Base-by-base conservation (phyloP, 2,329 filamentous ascomycete species). In the Endoconidiophora polonica region DNA sequence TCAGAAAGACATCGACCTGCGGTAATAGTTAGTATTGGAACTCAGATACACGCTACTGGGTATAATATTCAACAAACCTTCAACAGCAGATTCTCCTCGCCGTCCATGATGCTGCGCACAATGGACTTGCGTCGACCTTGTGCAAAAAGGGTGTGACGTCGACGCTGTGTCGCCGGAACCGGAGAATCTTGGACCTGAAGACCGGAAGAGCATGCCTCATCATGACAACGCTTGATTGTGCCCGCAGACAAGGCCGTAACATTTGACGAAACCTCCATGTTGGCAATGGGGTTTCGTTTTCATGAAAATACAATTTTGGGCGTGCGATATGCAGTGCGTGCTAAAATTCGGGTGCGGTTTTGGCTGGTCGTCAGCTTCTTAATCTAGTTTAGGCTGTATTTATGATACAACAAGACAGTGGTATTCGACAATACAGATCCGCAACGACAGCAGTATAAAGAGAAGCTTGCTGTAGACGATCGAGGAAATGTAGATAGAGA, bases 1-100 rank as follows among this genome's bases (percentile, higher is more conserved):
- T 74, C 50, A 98, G 72, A 63, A 93, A 91, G 46, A 83, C 67
- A 60, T 91, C 86, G 46, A 91, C 76, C 77, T 82, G 55, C 41
- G 26, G 36, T 14, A 10, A 20, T 14, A 23, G 14, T 26, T 20
- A 43, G 40, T n/a, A 18, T n/a, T 22, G 18, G 6, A n/a, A 14
- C 40, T 5, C 18, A 22, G 22, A 18, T 22, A 10, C 10, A 24
- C 16, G 4, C 16, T 26, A 26, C 6, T 38, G 10, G 16, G 18
- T 14, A 36, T 5, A 14, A 48, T 16, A 16, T 33, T 23, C 38
- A 38, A 54, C 57, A 24, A 57, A 74, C 70, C 68, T 74, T 79
- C 48, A 81, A 66, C 49, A 81, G 59, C 29, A 81, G 61, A 20
- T 70, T 67, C 57, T 81, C 77, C 56, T 81, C 77, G 37, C 73